phyloP scores from a whole-genome alignment of 75 land plant genomes.

The Picea sitchensis region DNA sequence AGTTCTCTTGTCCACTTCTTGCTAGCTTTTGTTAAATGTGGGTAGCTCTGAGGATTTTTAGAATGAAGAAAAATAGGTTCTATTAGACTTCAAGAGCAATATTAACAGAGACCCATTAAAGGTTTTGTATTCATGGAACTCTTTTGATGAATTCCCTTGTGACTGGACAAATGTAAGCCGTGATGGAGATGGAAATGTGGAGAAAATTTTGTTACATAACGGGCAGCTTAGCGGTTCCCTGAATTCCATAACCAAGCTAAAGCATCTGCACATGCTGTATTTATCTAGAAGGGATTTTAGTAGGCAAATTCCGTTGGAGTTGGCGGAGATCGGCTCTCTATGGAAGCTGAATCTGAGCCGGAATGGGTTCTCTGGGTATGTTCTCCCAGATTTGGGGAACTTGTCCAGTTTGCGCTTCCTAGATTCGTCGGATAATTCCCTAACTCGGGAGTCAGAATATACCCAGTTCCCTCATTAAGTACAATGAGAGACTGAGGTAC shows the following conservation, averaged over 20 bases:
- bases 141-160: too few relatives aligned
- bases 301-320: constrained; percentile 59
- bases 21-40: too few relatives aligned
- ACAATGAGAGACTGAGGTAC: constrained; percentile 41
- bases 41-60: too few relatives aligned
- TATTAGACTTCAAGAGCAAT: too few relatives aligned
- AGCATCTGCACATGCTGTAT: constrained; percentile 41
- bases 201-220: constrained; percentile 58
- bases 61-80: too few relatives aligned
- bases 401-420: constrained; percentile 58
- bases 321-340: constrained; percentile 29
- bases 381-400: constrained; percentile 61
- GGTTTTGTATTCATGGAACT: too few relatives aligned
- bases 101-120: too few relatives aligned
- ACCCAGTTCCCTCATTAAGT: constrained; percentile 37
- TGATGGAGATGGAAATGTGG: constrained; percentile 49
- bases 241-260: constrained; percentile 47
- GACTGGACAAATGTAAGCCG: too few relatives aligned
- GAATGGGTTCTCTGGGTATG: constrained; percentile 67
- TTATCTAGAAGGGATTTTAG: constrained; percentile 60
- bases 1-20: too few relatives aligned
- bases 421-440: constrained; percentile 58
- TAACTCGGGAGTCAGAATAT: constrained; percentile 44
- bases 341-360: constrained; percentile 83
- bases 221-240: constrained; percentile 56